Base-by-base conservation (phyloP, 768 basidiomycete species). In the Xanthoconium stramineum region DNA sequence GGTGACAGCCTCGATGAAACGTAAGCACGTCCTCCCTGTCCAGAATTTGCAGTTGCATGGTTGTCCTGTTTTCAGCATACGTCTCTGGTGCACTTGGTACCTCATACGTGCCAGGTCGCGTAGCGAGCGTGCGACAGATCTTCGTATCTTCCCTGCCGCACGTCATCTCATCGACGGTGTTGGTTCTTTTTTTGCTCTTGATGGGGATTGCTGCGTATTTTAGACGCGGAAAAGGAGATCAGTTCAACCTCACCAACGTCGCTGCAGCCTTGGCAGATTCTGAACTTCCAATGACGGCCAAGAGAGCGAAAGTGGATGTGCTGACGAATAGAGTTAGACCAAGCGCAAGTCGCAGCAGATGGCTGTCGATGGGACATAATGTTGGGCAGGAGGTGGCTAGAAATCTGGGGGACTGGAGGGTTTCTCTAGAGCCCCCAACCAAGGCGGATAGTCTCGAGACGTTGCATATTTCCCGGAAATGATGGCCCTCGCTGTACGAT, bases 1-100 rank as follows among this genome's bases (percentile, higher is more conserved):
- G 38, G 54, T 57, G 47, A 60, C 30, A 46, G 50, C 61, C 1
- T 53, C 61, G 14, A 62, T 62, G 59, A 62, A 62, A 17, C 59
- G 61, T 62, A 33, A 52, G 61, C 36, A 37, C 39, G 11, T 45
- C 10, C 49, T 44, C 13, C 8, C 45, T 13, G 13, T 35, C 45
- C 17, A 7, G 11, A 17, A 30, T 32, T 10, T 7, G 20, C 30
- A 14, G 10, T 37, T 24, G 29, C 19, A 15, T 57, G 37, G 38
- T 24, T 1, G 28, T 36, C 29, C 14, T 29, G 17, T 37, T 54
- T n/a, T 45, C 28, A 62, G 61, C 55, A 2, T 60, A 62, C 28
- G 35, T 62, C 38, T 52, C 59, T 5, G 59, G 61, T 20, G 39
- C 32, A 3, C 61, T 61, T 15, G 61, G 61, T 10, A 50, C 36